Evolutionary conservation across 768 basidiomycete species (phyloP).

Genomic region (Phallus indusiatus): DNA sequence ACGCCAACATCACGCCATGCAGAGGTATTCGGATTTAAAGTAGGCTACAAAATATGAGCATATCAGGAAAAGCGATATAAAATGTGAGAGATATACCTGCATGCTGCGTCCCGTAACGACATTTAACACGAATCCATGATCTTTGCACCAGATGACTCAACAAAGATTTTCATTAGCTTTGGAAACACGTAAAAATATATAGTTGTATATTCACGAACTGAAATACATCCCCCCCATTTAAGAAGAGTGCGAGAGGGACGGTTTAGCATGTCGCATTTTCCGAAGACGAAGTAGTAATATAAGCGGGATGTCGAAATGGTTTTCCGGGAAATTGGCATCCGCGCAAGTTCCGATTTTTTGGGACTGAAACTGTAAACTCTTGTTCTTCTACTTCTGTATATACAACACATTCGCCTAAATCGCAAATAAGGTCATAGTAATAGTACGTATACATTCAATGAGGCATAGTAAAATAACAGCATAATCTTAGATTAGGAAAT

Average conservation of each 20-base stretch:
- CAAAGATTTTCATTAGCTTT: not conserved
- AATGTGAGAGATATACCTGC: slow-evolving; percentile 42
- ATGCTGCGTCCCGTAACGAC: slow-evolving; percentile 57
- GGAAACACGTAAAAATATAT: not conserved
- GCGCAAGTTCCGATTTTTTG: too few relatives aligned
- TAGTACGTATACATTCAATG: not conserved
- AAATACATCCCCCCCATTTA: slow-evolving; percentile 1
- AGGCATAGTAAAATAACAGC: not conserved
- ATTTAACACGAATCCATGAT: slow-evolving; percentile 25
- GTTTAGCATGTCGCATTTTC: too few relatives aligned
- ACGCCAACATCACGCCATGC: slow-evolving; percentile 49
- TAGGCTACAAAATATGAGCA: slow-evolving; percentile 38
- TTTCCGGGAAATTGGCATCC: too few relatives aligned
- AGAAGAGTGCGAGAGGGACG: too few relatives aligned
- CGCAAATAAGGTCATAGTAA: not conserved
- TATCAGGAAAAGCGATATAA: not conserved
- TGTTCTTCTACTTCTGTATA: too few relatives aligned
- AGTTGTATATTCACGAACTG: slow-evolving; percentile 3
- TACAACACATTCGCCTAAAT: too few relatives aligned
- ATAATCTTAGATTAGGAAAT: not conserved
- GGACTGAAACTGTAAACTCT: too few relatives aligned
- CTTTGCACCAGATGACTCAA: not conserved
- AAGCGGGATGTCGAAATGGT: too few relatives aligned
- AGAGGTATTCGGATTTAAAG: slow-evolving; percentile 65
- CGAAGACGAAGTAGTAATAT: too few relatives aligned